Conservation (phyloP, 176 grass and related monocot species). For the Tillandsia leiboldiana region DNA sequence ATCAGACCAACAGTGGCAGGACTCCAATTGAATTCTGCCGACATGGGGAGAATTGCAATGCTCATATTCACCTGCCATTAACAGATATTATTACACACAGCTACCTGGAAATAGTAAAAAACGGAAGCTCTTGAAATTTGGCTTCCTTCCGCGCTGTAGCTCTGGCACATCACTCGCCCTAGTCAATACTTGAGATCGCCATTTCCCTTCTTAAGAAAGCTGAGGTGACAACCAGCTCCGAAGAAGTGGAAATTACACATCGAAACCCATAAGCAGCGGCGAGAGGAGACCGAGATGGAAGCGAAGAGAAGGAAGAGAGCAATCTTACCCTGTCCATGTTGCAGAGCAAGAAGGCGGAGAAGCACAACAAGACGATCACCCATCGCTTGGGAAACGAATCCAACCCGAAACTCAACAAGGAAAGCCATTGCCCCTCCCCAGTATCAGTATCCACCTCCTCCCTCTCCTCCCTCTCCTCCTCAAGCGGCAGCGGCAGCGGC, state of each 20-base stretch:
- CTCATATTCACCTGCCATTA: conserved; percentile 90
- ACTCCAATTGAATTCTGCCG: conserved; percentile 78
- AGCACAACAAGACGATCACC: conserved; percentile 84
- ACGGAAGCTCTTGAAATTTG: not conserved
- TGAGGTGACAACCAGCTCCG: too few relatives aligned
- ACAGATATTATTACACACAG: not conserved
- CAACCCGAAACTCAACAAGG: not conserved
- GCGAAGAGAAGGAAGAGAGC: not conserved
- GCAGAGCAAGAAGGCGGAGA: conserved; percentile 89
- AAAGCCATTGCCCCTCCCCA: not conserved
- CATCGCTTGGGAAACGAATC: conserved; percentile 64
- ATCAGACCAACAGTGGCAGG: conserved; percentile 82
- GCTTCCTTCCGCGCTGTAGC: too few relatives aligned
- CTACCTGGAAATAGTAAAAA: not conserved
- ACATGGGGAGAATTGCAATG: conserved; percentile 97
- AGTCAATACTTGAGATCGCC: too few relatives aligned
- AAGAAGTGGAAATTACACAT: not conserved
- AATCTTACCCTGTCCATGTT: conserved; percentile 87
- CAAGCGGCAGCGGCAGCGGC: not conserved
- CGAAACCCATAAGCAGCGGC: not conserved
- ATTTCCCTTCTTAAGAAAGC: too few relatives aligned
- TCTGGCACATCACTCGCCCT: too few relatives aligned
- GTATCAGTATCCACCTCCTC: not conserved
- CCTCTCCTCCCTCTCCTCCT: conserved; percentile 3
- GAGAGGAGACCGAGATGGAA: not conserved